Evolutionary conservation across 441 rosid genomes (phyloP).

Genomic region (Bruguiera hainesii): DNA sequence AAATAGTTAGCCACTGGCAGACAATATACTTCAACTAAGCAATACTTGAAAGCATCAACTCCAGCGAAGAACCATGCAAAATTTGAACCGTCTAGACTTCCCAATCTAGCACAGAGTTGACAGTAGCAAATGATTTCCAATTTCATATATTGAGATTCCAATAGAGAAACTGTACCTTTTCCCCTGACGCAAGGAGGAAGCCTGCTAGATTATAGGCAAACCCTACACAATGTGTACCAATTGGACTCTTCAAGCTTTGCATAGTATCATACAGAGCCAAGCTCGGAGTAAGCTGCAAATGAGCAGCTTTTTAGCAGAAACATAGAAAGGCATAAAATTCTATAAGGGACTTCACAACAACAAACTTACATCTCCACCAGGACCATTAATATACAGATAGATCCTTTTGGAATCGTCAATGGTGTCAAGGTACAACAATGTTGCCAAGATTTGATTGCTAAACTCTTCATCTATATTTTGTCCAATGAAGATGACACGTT

Average conservation of each 20-base stretch:
- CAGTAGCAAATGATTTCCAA: not conserved
- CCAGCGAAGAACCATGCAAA: constrained; percentile 3
- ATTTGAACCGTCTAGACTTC: constrained; percentile 15
- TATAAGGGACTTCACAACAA: constrained; percentile 16
- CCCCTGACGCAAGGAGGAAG: constrained; percentile 82
- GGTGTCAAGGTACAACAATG: constrained; percentile 86
- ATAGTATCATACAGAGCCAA: constrained; percentile 81
- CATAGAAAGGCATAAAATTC: constrained; percentile 4
- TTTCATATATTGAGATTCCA: constrained; percentile 1
- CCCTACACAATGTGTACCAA: constrained; percentile 74
- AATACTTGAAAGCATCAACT: too few relatives aligned
- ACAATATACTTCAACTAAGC: not conserved
- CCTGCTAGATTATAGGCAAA: constrained; percentile 78
- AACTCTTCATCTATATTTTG: constrained; percentile 74
- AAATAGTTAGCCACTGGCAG: constrained; percentile 4
- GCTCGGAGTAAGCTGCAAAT: constrained; percentile 70
- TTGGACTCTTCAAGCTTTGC: constrained; percentile 80
- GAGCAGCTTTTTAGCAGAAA: constrained; percentile 21
- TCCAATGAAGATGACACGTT: constrained; percentile 79
- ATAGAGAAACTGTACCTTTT: constrained; percentile 49
- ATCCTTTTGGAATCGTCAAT: constrained; percentile 65
- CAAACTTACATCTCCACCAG: constrained; percentile 86
- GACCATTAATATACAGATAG: constrained; percentile 63
- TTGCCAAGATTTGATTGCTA: constrained; percentile 86
- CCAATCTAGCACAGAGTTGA: not conserved